A percentile compares a stretch with the other conserved stretches of the same genome.
phyloP scores from a whole-genome alignment of 2,329 filamentous ascomycete species.

The Alternaria sp. region DNA sequence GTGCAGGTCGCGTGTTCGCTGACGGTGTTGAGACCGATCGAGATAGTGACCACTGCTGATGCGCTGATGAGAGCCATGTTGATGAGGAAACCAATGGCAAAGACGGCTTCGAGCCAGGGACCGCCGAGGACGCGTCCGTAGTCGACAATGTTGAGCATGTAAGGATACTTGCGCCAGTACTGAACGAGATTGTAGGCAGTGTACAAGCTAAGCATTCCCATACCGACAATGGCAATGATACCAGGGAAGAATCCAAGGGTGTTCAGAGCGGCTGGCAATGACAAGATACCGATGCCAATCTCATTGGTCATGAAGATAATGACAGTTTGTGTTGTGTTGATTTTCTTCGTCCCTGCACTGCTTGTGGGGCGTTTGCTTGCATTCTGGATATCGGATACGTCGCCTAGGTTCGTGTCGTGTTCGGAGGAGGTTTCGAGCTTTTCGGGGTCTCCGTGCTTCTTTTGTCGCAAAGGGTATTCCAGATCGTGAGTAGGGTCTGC shows the following conservation, averaged over 20 bases:
- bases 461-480: slow-evolving; percentile 22
- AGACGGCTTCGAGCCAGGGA: slow-evolving; percentile 33
- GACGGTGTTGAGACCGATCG: slow-evolving; percentile 37
- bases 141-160: slow-evolving; percentile 40
- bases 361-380: slow-evolving; percentile 21
- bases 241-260: slow-evolving; percentile 37
- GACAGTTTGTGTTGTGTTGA: slow-evolving; percentile 34
- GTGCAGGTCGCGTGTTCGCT: slow-evolving; percentile 38
- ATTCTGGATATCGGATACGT: slow-evolving; percentile 33
- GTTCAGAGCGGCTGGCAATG: slow-evolving; percentile 33
- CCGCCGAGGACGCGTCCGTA: slow-evolving; percentile 37
- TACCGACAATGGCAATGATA: slow-evolving; percentile 30
- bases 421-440: slow-evolving; percentile 28
- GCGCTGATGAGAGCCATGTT: slow-evolving; percentile 40
- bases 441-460: slow-evolving; percentile 10
- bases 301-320: slow-evolving; percentile 42
- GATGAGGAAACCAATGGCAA: slow-evolving; percentile 34
- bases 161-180: slow-evolving; percentile 39
- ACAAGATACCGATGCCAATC: slow-evolving; percentile 40
- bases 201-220: slow-evolving; percentile 36
- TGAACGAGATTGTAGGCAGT: slow-evolving; percentile 40
- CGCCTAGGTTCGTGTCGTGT: slow-evolving; percentile 28
- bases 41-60: slow-evolving; percentile 35
- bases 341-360: slow-evolving; percentile 21
- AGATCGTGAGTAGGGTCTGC: slow-evolving; percentile 29